phyloP scores from a whole-genome alignment of 164 flowering plant species.

The Annona squamosa region DNA sequence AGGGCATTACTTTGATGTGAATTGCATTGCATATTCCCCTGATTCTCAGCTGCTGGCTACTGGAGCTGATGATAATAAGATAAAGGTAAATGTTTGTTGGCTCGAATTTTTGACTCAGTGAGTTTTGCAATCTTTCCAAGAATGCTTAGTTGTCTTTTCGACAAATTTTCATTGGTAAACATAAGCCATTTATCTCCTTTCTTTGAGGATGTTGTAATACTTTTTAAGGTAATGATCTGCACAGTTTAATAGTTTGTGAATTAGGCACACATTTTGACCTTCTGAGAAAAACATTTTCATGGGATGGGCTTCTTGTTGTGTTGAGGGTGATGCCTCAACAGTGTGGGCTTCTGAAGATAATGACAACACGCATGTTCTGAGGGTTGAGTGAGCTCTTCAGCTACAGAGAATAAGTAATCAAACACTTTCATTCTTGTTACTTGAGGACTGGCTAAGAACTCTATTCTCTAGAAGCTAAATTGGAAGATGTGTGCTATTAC shows the following conservation, averaged over 20 bases:
- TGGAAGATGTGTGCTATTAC: too few species aligned
- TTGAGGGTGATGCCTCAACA: not conserved
- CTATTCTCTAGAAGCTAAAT: too few species aligned
- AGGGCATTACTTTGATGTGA: slow-evolving; percentile 98
- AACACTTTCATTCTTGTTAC: too few species aligned
- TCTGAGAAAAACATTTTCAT: not conserved
- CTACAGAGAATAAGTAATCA: too few species aligned
- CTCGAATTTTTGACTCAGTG: not conserved
- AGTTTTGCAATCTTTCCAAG: too few species aligned
- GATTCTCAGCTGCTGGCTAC: slow-evolving; percentile 97
- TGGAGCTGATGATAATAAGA: slow-evolving; percentile 97
- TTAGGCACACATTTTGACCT: not conserved
- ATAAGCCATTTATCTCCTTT: not conserved
- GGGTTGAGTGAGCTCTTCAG: too few species aligned
- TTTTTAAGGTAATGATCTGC: not conserved
- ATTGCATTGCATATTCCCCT: slow-evolving; percentile 81
- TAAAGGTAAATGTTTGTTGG: slow-evolving; percentile 48
- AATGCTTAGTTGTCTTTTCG: not conserved
- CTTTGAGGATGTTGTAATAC: not conserved
- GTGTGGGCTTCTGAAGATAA: too few species aligned
- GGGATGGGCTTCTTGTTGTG: not conserved
- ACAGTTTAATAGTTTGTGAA: not conserved
- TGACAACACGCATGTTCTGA: too few species aligned
- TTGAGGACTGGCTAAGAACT: too few species aligned
- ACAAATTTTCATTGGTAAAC: not conserved